Base-by-base conservation (phyloP, 1,284 basidiomycete species). In the Puccinia triticina region DNA sequence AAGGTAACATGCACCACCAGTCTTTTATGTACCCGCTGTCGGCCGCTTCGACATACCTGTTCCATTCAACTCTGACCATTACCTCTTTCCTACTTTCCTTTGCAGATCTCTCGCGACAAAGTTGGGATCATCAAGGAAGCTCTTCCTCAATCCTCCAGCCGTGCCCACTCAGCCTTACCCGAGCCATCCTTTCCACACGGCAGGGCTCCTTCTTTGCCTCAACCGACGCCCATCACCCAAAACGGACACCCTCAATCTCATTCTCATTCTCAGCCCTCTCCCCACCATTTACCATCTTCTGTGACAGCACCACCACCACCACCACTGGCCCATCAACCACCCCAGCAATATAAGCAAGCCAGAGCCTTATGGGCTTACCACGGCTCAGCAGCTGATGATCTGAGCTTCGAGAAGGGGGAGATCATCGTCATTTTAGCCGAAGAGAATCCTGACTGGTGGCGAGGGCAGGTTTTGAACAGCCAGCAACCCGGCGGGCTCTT, bases 361-460 rank as follows among this genome's bases (percentile, higher is more conserved):
- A 72, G 34, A 21, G 78, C 78, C 32, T 34, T 73, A 37, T 81
- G 78, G 78, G 3, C 78, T 23, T 81, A 81, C 55, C 37, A 50
- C 26, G 69, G 78, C 40, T 59, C 69, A 23, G 78, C 78, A 12
- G 1, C 78, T 23, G 78, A 81, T 55, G 78, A 81, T 64, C 46
- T 81, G 18, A 73, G 69, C 57, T 81, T 81, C 29, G 34, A 57
- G 26, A 81, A 81, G 43, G 78, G 78, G 21, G 78, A 81, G 32
- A 59, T 81, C 69, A 81, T 81, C n/a, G 40, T 73, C 21, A 29
- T 81, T 14, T 71, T 81, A 21, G 69, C 53, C 40, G 69, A 81
- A 55, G 78, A 81, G 40, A 81, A 81, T 50, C 48, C 43, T 43
- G 78, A 81, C 32, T 81, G 78, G 78, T 81, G 78, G 78, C n/a